Conservation (phyloP, 139 green algal species). For the Dunaliella primolecta region DNA sequence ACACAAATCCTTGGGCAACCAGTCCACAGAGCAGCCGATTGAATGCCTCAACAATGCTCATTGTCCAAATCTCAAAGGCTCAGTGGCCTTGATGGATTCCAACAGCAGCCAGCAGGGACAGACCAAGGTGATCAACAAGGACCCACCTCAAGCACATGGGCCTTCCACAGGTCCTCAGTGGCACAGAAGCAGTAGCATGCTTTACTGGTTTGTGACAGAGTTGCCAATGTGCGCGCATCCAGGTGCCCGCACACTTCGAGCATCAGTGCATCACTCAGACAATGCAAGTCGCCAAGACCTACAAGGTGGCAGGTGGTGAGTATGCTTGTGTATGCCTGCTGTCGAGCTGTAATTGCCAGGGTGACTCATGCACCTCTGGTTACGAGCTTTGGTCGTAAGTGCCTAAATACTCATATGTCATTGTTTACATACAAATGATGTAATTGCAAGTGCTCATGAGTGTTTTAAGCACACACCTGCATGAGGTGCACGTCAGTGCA, state of each 20-base stretch:
- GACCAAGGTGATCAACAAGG: no score
- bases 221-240: conserved; percentile 40
- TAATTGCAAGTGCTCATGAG: not conserved
- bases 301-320: not conserved
- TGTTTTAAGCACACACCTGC: no score
- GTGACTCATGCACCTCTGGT: not conserved
- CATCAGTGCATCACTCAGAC: conserved; percentile 74
- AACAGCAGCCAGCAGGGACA: no score
- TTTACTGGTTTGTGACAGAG: conserved; percentile 45
- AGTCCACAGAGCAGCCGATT: no score
- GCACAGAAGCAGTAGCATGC: conserved; percentile 77
- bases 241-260: conserved; percentile 63
- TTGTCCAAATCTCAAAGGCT: no score
- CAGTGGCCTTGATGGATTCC: no score
- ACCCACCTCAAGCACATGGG: conserved; percentile 70
- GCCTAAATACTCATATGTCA: not conserved
- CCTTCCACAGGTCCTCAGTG: conserved; percentile 88
- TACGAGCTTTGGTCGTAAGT: not conserved
- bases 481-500: no score
- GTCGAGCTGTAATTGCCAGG: no score
- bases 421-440: not conserved
- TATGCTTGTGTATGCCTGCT: not conserved
- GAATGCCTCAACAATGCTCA: no score
- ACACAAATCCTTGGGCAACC: no score
- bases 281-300: conserved; percentile 73